These are phyloP conservation scores for Hapsidospora chrysogenum DNA, from an alignment of 495 filamentous ascomycete species.

Conservation along the genomic window DNA sequence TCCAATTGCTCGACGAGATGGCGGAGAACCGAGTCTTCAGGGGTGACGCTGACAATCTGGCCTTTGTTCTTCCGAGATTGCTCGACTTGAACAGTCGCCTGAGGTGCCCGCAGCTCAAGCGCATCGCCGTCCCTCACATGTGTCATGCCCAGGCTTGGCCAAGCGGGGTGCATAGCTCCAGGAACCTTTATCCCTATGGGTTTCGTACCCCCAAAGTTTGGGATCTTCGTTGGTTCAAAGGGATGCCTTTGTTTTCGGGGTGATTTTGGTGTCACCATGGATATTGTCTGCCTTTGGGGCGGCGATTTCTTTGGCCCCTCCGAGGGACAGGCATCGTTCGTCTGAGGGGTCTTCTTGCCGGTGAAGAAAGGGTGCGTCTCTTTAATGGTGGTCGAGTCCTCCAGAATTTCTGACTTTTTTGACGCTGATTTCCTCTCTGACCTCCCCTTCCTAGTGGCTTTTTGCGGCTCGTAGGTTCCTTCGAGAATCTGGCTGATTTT, in stretches of 20 bases:
- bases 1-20: constrained; percentile 15
- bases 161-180: constrained; percentile 43
- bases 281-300: constrained; percentile 8
- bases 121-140: constrained; percentile 35
- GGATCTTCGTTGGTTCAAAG: constrained; percentile 9
- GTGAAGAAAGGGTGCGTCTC: constrained; percentile 71
- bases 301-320: constrained; percentile 5
- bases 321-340: constrained; percentile 6
- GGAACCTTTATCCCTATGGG: constrained; percentile 30
- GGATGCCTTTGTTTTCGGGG: constrained; percentile 9
- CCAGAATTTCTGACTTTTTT: constrained; percentile 4
- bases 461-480: constrained; percentile 3
- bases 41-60: constrained; percentile 19
- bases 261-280: constrained; percentile 17
- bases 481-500: constrained; percentile 17
- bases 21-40: constrained; percentile 25
- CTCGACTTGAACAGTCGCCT: not conserved
- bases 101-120: not conserved
- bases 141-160: constrained; percentile 49
- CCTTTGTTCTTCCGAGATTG: constrained; percentile 32
- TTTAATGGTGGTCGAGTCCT: constrained; percentile 30
- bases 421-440: not conserved
- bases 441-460: not conserved
- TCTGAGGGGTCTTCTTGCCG: constrained; percentile 15
- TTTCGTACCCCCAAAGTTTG: constrained; percentile 1